A percentile compares a stretch with the other conserved stretches of the same genome.
Conservation (phyloP, 192 early-diverging fungal species). For the Pecoramyces ruminantium region DNA sequence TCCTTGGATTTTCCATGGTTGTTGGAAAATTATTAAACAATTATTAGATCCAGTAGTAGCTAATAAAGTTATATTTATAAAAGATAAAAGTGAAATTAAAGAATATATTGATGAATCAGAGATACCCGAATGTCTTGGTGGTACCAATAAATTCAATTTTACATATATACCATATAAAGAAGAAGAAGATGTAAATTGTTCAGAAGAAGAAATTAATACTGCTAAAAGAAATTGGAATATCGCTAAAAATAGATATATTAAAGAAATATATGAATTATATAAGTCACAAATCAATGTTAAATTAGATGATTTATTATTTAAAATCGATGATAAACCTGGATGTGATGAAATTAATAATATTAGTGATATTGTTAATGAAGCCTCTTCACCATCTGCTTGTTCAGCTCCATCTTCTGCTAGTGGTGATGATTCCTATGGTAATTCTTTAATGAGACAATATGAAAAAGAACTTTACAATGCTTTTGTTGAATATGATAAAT, state of each 20-base stretch:
- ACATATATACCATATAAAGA: conserved; percentile 19
- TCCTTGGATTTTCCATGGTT: conserved; percentile 70
- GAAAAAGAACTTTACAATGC: background rate
- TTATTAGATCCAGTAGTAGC: conserved; percentile 81
- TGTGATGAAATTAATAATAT: background rate
- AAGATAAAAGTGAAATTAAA: conserved; percentile 33
- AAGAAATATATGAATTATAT: background rate
- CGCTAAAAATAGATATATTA: background rate
- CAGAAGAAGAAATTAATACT: background rate
- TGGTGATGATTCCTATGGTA: background rate
- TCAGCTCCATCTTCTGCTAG: background rate
- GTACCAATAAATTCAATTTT: conserved; percentile 31
- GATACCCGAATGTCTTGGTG: conserved; percentile 44
- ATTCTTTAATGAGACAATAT: background rate
- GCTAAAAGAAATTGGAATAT: background rate
- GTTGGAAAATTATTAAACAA: conserved; percentile 64
- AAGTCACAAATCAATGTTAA: background rate
- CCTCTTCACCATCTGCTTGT: background rate
- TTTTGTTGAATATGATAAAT: background rate
- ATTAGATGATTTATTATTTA: background rate
- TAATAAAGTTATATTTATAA: conserved; percentile 63
- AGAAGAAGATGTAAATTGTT: conserved; percentile 18
- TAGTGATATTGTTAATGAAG: background rate
- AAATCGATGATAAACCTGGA: background rate
- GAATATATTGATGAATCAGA: conserved; percentile 42